Evolutionary conservation across 495 filamentous ascomycete species (phyloP).

Genomic region (Collariella sp.): DNA sequence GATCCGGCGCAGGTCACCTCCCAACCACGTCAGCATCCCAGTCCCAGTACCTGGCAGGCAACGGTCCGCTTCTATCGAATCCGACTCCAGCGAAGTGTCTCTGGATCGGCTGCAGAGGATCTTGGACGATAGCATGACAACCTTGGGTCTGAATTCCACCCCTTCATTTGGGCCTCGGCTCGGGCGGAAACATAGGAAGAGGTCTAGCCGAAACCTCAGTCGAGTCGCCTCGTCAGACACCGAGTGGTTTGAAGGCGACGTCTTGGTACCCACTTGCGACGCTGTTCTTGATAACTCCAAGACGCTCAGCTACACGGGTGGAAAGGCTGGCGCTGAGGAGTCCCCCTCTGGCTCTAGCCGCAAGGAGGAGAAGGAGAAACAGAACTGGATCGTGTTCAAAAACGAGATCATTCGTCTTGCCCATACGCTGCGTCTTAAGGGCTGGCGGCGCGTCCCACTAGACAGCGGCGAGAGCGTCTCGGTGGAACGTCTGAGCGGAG

Average conservation of each 20-base stretch:
- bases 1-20: slow-evolving; percentile 24
- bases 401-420: slow-evolving; percentile 78
- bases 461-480: slow-evolving; percentile 55
- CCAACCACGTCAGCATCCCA: not conserved
- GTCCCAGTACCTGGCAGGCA: slow-evolving; percentile 12
- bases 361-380: slow-evolving; percentile 53
- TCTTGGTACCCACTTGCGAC: slow-evolving; percentile 67
- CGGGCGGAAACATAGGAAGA: slow-evolving; percentile 25
- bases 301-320: slow-evolving; percentile 65
- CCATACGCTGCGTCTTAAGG: slow-evolving; percentile 81
- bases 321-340: slow-evolving; percentile 44
- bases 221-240: slow-evolving; percentile 62
- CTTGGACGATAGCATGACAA: slow-evolving; percentile 49
- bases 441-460: slow-evolving; percentile 78
- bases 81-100: slow-evolving; percentile 52
- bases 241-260: slow-evolving; percentile 64
- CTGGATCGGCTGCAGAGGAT: slow-evolving; percentile 65
- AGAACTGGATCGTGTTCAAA: slow-evolving; percentile 76
- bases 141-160: slow-evolving; percentile 33
- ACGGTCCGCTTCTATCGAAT: slow-evolving; percentile 38
- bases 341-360: slow-evolving; percentile 32
- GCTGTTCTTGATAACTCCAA: slow-evolving; percentile 79
- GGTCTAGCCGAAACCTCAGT: slow-evolving; percentile 28
- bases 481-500: slow-evolving; percentile 81
- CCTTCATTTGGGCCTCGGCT: slow-evolving; percentile 28